Conservation (phyloP, 2,329 filamentous ascomycete genomes). For the Lasiodiplodia citricola region DNA sequence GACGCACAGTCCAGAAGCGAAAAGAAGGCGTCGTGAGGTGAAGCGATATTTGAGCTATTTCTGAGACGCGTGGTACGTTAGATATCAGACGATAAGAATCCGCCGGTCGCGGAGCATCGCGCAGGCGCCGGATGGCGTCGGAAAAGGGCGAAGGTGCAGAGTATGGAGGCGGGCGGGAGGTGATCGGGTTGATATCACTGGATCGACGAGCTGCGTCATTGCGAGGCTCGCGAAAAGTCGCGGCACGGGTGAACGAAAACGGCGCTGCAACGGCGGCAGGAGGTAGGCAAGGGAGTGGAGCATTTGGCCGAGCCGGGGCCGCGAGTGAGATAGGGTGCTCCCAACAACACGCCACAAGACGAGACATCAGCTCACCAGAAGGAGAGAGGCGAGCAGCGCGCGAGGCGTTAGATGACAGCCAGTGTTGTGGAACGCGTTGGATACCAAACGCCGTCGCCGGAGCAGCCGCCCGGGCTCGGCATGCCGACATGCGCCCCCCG, state of each 20-base stretch:
- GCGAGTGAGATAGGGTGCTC: conserved; percentile 11
- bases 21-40: neutral
- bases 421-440: neutral
- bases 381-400: neutral
- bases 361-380: conserved; percentile 20
- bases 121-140: conserved; percentile 3
- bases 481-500: conserved; percentile 14
- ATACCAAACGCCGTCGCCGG: conserved; percentile 3
- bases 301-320: conserved; percentile 12
- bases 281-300: conserved; percentile 18
- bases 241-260: neutral
- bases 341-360: conserved; percentile 23
- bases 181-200: conserved; percentile 13
- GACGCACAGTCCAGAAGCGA: conserved; percentile 7
- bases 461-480: conserved; percentile 16
- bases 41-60: neutral
- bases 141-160: neutral
- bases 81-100: neutral
- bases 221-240: neutral
- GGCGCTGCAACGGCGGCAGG: conserved; percentile 9
- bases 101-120: neutral
- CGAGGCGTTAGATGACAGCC: neutral
- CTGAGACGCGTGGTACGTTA: neutral
- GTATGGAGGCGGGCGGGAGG: neutral
- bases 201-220: conserved; percentile 15